These are phyloP conservation scores for Hortiboletus flavorubellus DNA, from an alignment of 768 basidiomycete genomes.

Conservation along the genomic window DNA sequence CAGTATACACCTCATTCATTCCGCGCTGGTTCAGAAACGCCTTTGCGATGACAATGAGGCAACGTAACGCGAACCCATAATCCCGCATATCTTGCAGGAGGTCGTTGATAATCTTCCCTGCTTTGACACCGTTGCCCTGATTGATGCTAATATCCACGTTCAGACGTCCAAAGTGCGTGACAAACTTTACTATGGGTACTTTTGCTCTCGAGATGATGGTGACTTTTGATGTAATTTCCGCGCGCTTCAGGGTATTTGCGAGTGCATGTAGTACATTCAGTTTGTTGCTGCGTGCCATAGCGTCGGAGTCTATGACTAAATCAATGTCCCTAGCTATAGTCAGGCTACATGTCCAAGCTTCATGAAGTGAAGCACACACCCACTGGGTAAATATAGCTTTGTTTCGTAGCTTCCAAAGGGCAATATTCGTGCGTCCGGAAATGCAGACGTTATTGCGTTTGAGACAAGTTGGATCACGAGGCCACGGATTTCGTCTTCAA, in stretches of 20 bases:
- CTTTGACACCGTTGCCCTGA: constrained; percentile 78
- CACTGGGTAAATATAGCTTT: constrained; percentile 87
- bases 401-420: constrained; percentile 95
- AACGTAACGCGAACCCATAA: constrained; percentile 66
- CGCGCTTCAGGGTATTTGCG: constrained; percentile 71
- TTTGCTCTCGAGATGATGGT: constrained; percentile 90
- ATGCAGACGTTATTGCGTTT: constrained; percentile 56
- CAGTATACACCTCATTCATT: constrained; percentile 98
- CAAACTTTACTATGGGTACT: constrained; percentile 96
- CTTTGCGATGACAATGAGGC: constrained; percentile 86
- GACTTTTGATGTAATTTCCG: constrained; percentile 73
- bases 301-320: constrained; percentile 78
- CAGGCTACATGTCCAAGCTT: constrained; percentile 7
- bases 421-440: constrained; percentile 75
- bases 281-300: constrained; percentile 70
- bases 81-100: constrained; percentile 64
- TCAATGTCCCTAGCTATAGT: constrained; percentile 78
- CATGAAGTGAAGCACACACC: constrained; percentile 49
- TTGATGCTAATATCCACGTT: constrained; percentile 94
- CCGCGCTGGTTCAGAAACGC: constrained; percentile 83
- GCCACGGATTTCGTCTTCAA: constrained; percentile 82
- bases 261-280: constrained; percentile 70
- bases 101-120: constrained; percentile 75
- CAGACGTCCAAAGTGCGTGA: constrained; percentile 75
- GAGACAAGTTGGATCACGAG: constrained; percentile 70